Conservation (phyloP, 2,329 filamentous ascomycete species). For the Bipolaris bicolor region DNA sequence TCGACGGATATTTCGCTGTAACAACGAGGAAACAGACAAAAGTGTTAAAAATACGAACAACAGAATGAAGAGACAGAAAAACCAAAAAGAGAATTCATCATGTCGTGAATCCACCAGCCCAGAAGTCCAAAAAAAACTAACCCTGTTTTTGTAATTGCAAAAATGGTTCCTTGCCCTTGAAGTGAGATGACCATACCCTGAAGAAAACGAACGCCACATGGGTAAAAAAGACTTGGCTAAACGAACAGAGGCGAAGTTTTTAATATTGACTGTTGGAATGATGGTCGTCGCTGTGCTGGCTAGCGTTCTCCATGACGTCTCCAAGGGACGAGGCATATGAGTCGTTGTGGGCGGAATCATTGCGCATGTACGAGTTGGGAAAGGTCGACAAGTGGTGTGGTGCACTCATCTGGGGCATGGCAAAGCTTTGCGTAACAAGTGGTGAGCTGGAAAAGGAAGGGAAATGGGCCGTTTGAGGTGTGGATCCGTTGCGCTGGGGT, state of each 20-base stretch:
- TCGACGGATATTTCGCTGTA: too few relatives aligned
- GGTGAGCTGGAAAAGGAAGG: conserved; percentile 50
- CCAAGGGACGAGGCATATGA: conserved; percentile 44
- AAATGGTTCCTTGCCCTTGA: too few relatives aligned
- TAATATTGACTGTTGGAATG: conserved; percentile 34
- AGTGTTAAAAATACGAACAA: too few relatives aligned
- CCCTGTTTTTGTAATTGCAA: too few relatives aligned
- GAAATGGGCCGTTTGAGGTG: conserved; percentile 50
- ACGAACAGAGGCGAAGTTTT: background rate
- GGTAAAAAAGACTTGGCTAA: conserved; percentile 1
- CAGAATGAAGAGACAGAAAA: too few relatives aligned
- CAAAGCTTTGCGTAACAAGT: conserved; percentile 45
- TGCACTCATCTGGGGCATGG: conserved; percentile 49
- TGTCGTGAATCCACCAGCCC: too few relatives aligned
- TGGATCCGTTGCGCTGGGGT: conserved; percentile 41
- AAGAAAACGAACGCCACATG: conserved; percentile 14
- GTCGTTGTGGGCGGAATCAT: conserved; percentile 43
- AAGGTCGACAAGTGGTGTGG: conserved; percentile 50
- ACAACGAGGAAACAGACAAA: too few relatives aligned
- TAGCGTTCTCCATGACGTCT: conserved; percentile 45
- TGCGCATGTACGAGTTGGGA: conserved; percentile 47
- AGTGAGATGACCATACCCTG: too few relatives aligned
- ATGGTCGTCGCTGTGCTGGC: conserved; percentile 42
- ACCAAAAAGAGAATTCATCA: too few relatives aligned
- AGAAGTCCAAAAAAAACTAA: too few relatives aligned